Conservation (phyloP, 306 rosid species). For the Crotalaria pallida region DNA sequence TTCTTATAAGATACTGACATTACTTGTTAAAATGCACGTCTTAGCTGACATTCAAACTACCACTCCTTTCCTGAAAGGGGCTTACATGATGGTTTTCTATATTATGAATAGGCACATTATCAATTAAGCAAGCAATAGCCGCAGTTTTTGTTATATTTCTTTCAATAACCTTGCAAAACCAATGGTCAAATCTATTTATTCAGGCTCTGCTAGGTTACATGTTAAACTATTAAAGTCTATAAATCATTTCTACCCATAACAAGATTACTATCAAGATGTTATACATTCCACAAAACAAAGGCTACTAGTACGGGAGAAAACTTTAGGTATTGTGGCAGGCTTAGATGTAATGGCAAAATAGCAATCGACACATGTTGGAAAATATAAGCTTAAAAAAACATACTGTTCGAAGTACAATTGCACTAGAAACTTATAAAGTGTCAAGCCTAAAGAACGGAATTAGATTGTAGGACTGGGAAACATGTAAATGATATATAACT, state of each 20-base stretch:
- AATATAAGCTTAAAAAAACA: background rate
- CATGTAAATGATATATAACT: background rate
- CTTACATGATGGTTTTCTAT: background rate
- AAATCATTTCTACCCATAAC: background rate
- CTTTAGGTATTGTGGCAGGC: background rate
- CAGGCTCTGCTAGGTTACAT: background rate
- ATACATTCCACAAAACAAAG: background rate
- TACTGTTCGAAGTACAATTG: background rate
- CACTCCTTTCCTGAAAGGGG: background rate
- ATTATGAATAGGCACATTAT: background rate
- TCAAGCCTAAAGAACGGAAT: background rate
- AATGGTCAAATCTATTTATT: background rate
- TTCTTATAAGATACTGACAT: background rate
- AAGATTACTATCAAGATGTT: background rate
- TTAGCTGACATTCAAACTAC: background rate
- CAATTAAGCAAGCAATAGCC: background rate
- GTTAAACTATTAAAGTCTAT: background rate
- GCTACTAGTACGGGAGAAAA: background rate
- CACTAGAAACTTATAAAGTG: constrained; percentile 10
- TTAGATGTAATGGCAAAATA: background rate
- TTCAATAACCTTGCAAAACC: background rate
- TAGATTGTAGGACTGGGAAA: background rate
- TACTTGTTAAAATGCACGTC: background rate
- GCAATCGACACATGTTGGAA: background rate
- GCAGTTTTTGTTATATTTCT: background rate